These are phyloP conservation scores for Botrytis hyacinthi DNA, from an alignment of 2,329 filamentous ascomycete species.

Conservation along the genomic window DNA sequence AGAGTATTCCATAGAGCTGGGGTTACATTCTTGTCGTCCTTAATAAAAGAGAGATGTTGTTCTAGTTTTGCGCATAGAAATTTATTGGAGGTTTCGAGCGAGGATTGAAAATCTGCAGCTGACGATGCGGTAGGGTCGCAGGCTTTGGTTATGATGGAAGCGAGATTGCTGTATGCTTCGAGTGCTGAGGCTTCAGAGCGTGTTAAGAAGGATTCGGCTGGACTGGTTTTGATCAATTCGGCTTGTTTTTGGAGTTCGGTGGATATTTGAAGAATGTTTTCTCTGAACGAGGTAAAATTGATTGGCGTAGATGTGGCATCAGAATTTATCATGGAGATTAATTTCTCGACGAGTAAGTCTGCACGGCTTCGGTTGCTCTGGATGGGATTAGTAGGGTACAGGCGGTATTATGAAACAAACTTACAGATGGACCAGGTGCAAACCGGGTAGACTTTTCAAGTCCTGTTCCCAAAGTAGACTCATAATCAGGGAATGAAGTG, in stretches of 20 bases:
- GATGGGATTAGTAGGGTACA: slow-evolving; percentile 22
- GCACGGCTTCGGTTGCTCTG: slow-evolving; percentile 29
- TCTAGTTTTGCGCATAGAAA: slow-evolving; percentile 26
- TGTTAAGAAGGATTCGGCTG: slow-evolving; percentile 24
- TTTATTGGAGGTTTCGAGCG: slow-evolving; percentile 28
- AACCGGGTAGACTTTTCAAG: slow-evolving; percentile 34
- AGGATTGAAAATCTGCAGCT: not conserved
- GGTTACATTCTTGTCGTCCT: not conserved
- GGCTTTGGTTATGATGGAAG: slow-evolving; percentile 28
- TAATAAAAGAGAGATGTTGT: slow-evolving; percentile 18
- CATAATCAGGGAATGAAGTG: slow-evolving; percentile 38
- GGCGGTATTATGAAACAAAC: not conserved
- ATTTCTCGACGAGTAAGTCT: slow-evolving; percentile 29
- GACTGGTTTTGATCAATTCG: not conserved
- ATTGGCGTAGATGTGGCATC: not conserved
- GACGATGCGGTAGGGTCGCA: slow-evolving; percentile 24
- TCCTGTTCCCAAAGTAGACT: slow-evolving; percentile 25
- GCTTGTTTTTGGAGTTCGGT: slow-evolving; percentile 12
- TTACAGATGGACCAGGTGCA: slow-evolving; percentile 33
- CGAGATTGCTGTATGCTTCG: slow-evolving; percentile 27
- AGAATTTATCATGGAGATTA: slow-evolving; percentile 27
- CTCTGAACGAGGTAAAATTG: not conserved
- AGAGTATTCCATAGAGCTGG: slow-evolving; percentile 24
- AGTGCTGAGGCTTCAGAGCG: slow-evolving; percentile 27
- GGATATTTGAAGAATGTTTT: not conserved